Percentiles rank a stretch among this genome's conserved stretches.
phyloP scores from a whole-genome alignment of 192 early-diverging fungal species.

The Funneliformis mosseae region DNA sequence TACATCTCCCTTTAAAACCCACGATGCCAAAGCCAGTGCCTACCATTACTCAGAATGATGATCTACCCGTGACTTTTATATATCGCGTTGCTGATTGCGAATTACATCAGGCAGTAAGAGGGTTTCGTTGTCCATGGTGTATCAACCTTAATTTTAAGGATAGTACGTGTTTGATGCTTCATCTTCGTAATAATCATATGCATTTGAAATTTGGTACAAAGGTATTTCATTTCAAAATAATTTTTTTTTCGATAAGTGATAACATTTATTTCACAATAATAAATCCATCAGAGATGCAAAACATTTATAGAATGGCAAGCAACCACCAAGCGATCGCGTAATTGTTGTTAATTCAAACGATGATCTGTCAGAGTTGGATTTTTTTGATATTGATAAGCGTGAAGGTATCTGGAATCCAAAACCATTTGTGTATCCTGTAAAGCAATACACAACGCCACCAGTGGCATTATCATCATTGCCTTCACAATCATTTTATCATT shows the following conservation, averaged over 20 bases:
- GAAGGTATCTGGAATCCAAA: constrained; percentile 7
- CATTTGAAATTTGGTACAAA: constrained; percentile 27
- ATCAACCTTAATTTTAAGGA: constrained; percentile 2
- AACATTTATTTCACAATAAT: too few relatives aligned
- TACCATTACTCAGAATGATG: background rate
- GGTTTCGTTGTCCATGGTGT: constrained; percentile 31
- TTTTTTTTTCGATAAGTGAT: background rate
- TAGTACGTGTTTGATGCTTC: background rate
- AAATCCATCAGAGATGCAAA: too few relatives aligned
- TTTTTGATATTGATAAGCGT: constrained; percentile 16
- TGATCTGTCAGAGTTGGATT: constrained; percentile 28
- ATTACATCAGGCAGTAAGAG: constrained; percentile 6
- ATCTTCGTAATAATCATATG: constrained; percentile 23
- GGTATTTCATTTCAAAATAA: constrained; percentile 5
- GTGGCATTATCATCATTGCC: constrained; percentile 2
- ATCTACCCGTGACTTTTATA: constrained; percentile 4
- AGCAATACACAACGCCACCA: background rate
- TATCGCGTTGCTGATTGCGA: constrained; percentile 29
- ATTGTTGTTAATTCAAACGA: constrained; percentile 19
- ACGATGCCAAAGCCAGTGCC: too few relatives aligned
- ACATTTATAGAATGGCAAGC: constrained; percentile 9
- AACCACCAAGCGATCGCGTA: constrained; percentile 22
- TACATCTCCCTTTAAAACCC: constrained; percentile 3
- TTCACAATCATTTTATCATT: constrained; percentile 28
- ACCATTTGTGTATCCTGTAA: constrained; percentile 24